Evolutionary conservation across 169 alveolate genomes (phyloP), one percentile per base, ranked within the genome.

Genomic region (Babesia divergens): DNA sequence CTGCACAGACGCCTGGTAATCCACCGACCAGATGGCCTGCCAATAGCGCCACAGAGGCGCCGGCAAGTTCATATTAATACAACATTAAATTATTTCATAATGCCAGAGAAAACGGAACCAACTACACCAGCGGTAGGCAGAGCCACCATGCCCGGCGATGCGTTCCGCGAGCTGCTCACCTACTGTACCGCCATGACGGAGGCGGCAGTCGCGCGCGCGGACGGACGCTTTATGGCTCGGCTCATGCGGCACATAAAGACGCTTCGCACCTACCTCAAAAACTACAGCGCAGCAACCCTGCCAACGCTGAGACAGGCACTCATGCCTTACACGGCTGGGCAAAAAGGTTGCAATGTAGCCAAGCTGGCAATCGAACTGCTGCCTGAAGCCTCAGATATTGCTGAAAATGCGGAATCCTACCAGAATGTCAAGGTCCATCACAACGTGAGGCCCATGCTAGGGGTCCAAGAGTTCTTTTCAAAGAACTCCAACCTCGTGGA

Each of bases 161-260:
- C 86, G 65, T 77, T 77, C 75, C 56, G 70, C 32, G 86, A 77
- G 28, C 72, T 77, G 60, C 64, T 67, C 50, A 26, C 74, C 22
- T 75, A 77, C 29, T 67, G 86, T 38, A 77, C 72, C 37, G 71
- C 86, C 47, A 40, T 77, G 82, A 64, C 59, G 24, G 86, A 77
- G 70, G 82, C 70, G 40, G 86, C 82, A 34, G 82, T 77, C 22
- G 74, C 81, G 24, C 40, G 68, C 53, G 62, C 74, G 18, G 86
- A 77, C 42, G 64, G 80, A 28, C 66, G 86, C 50, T 77, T 58
- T 31, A 56, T 67, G 67, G 72, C 40, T n/a, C 47, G 86, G 44
- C 64, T 77, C n/a, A 53, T 77, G 82, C 81, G 82, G 31, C 86
- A 77, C 50, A 50, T 64, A 59, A 77, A 77, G 67, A 68, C 81